phyloP scores from a whole-genome alignment of 2,329 filamentous ascomycete genomes.

The Cercospora berteroae region DNA sequence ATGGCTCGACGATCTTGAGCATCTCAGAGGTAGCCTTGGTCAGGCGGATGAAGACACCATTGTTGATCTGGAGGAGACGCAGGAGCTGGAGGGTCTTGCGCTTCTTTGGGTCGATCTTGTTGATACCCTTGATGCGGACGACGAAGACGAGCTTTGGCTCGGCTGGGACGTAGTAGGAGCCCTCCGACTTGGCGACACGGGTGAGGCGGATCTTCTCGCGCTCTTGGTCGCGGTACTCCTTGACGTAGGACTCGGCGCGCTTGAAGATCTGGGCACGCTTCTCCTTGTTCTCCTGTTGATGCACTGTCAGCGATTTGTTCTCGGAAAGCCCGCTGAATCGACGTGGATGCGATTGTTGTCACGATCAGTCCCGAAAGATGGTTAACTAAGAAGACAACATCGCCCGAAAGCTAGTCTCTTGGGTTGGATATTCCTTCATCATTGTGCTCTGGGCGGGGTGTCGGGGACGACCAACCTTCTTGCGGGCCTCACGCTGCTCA shows the following conservation, averaged over 20 bases:
- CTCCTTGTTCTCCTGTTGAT: slow-evolving; percentile 85
- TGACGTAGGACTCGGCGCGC: slow-evolving; percentile 98
- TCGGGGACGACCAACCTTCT: slow-evolving; percentile 68
- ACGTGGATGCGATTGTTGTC: slow-evolving; percentile 42
- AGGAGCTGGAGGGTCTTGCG: slow-evolving; percentile 99
- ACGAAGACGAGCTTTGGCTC: slow-evolving; percentile 97
- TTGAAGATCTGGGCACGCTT: slow-evolving; percentile 99
- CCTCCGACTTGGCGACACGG: slow-evolving; percentile 86
- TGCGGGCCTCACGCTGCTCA: slow-evolving; percentile 57
- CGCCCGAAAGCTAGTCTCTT: slow-evolving; percentile 80
- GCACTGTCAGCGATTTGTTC: slow-evolving; percentile 39
- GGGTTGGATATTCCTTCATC: slow-evolving; percentile 76
- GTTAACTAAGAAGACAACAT: slow-evolving; percentile 97
- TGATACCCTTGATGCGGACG: slow-evolving; percentile 99
- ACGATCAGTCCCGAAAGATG: slow-evolving; percentile 98
- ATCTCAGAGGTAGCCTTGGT: slow-evolving; percentile 98
- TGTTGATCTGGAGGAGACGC: slow-evolving; percentile 99
- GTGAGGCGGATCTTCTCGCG: slow-evolving; percentile 95
- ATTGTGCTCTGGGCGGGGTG: slow-evolving; percentile 48
- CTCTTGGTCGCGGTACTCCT: slow-evolving; percentile 98
- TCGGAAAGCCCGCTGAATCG: slow-evolving; percentile 9
- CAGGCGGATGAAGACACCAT: slow-evolving; percentile 94
- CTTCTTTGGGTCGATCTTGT: slow-evolving; percentile 99
- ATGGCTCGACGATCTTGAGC: slow-evolving; percentile 98
- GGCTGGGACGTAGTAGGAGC: slow-evolving; percentile 89